Evolutionary conservation across 176 grass and related monocot species (phyloP), one percentile per base, ranked within the genome.

Genomic region (Aegilops sharonensis): DNA sequence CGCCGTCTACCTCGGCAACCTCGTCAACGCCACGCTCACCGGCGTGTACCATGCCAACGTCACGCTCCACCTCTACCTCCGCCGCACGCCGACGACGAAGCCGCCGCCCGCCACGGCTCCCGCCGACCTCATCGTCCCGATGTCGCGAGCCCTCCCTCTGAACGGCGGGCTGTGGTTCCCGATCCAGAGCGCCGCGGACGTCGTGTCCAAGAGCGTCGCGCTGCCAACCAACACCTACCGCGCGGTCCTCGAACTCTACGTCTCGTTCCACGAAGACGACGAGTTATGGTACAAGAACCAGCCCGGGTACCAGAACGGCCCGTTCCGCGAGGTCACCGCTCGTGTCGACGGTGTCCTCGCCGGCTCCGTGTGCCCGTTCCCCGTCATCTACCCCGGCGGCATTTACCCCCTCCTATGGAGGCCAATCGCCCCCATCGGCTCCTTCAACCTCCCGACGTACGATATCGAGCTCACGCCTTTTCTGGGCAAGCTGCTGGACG

Each of bases 261-360:
- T 97, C 11, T 94, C 94, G 12, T 94, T 78, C 50, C 94, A 97
- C 88, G 0, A 47, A 12, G 6, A 30, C 66, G 94, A 97, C 70
- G 94, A 97, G 82, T 97, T 92, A 83, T 97, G 94, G 94, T 97
- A 97, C 83, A 87, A 89, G 80, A 97, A 94, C 85, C 90, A 90
- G 50, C 92, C 94, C 17, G 73, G 47, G 13, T 50, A 94, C 59
- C 88, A 91, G 25, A 94, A 94, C 68, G 94, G 94, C 17, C 85
- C 94, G 34, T 97, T 97, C 80, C 91, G 94, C 34, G 94, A 97
- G 85, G 90, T 97, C 52, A 92, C 80, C 35, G 76, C 87, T 9
- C 83, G 29, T 6, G 77, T 97, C n/a, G 94, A 97, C 60, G 90
- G 88, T 21, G 47, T 83, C 54, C 83, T 97, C 48, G 88, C 94